Conservation (phyloP, 1,139 yeast genomes). For the Arxiozyma bovina region DNA sequence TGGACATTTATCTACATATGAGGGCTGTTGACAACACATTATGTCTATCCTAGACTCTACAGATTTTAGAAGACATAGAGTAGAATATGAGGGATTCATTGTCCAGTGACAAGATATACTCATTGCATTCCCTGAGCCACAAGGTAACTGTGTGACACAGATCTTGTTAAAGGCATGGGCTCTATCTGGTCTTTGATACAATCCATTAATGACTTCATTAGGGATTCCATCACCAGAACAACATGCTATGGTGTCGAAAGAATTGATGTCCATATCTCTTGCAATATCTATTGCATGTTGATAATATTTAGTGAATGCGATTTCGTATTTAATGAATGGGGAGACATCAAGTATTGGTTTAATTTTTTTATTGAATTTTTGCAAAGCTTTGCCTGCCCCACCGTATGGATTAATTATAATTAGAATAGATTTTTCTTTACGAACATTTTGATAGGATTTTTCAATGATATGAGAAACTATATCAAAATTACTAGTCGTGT, state of each 20-base stretch:
- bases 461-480: slow-evolving; percentile 32
- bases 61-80: slow-evolving; percentile 68
- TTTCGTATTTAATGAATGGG: slow-evolving; percentile 41
- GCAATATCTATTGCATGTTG: slow-evolving; percentile 78
- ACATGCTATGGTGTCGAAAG: slow-evolving; percentile 74
- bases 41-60: slow-evolving; percentile 57
- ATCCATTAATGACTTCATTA: slow-evolving; percentile 85
- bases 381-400: slow-evolving; percentile 71
- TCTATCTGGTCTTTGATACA: slow-evolving; percentile 55
- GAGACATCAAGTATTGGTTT: slow-evolving; percentile 71
- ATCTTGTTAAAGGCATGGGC: slow-evolving; percentile 54
- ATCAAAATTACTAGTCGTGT: slow-evolving; percentile 9
- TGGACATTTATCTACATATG: slow-evolving; percentile 28
- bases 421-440: slow-evolving; percentile 43
- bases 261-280: slow-evolving; percentile 40
- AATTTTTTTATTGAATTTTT: slow-evolving; percentile 46
- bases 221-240: slow-evolving; percentile 97
- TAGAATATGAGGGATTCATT: slow-evolving; percentile 55
- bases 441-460: slow-evolving; percentile 35
- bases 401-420: slow-evolving; percentile 81
- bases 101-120: slow-evolving; percentile 75
- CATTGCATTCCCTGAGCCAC: slow-evolving; percentile 94
- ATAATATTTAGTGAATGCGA: slow-evolving; percentile 52
- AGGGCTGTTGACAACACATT: slow-evolving; percentile 69
- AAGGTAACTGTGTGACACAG: slow-evolving; percentile 78